These are phyloP conservation scores for Pilasporangium apinafurcum DNA, from an alignment of 352 stramenopile species.

Conservation along the genomic window DNA sequence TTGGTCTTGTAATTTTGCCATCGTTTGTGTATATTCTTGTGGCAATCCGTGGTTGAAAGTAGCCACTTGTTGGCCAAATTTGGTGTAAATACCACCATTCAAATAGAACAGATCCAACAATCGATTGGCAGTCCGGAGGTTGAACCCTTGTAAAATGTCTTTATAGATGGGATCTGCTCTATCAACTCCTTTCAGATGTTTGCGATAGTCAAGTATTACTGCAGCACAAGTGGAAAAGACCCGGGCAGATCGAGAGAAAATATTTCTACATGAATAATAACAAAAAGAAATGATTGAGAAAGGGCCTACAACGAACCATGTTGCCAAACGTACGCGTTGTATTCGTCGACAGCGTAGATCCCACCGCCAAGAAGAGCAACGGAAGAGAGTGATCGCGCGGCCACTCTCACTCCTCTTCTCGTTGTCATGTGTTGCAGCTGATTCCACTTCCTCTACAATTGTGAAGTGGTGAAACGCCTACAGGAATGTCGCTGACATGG, in stretches of 20 bases:
- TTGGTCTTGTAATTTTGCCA: constrained; percentile 90
- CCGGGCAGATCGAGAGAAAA: constrained; percentile 55
- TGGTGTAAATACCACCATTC: constrained; percentile 97
- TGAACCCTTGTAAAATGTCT: constrained; percentile 45
- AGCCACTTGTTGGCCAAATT: constrained; percentile 96
- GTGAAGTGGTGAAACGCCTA: not conserved
- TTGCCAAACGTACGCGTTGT: constrained; percentile 32
- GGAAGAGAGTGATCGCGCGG: constrained; percentile 8
- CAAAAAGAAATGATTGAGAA: not conserved
- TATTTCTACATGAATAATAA: constrained; percentile 21
- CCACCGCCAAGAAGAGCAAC: constrained; percentile 18
- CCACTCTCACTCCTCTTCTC: too few species aligned
- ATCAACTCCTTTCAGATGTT: constrained; percentile 35
- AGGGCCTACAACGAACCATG: not conserved
- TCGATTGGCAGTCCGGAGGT: constrained; percentile 79
- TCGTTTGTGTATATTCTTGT: constrained; percentile 89
- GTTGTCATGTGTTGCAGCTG: not conserved
- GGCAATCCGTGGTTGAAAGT: constrained; percentile 96
- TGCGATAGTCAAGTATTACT: constrained; percentile 46
- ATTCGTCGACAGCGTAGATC: constrained; percentile 30
- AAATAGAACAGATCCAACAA: constrained; percentile 88
- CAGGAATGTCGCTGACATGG: too few species aligned
- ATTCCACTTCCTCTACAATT: not conserved
- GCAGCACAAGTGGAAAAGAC: constrained; percentile 40
- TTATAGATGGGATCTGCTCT: constrained; percentile 50